Conservation (phyloP, 352 stramenopile species). For the Globisporangium solare region DNA sequence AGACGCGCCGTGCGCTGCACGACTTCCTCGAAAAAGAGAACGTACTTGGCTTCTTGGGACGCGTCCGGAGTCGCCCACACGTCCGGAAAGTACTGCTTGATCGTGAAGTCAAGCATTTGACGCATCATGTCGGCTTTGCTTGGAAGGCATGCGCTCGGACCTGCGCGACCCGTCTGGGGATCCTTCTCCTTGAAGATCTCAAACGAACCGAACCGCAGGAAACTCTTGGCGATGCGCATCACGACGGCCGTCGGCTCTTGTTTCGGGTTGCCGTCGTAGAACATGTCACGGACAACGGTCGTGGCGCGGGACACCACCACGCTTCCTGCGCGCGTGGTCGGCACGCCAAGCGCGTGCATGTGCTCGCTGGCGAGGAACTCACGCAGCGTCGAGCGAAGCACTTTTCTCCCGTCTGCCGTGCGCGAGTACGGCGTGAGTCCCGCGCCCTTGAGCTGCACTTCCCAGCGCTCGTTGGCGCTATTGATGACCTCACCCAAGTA, state of each 20-base stretch:
- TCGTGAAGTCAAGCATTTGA: conserved; percentile 79
- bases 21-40: conserved; percentile 60
- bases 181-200: conserved; percentile 92
- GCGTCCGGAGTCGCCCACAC: conserved; percentile 22
- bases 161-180: conserved; percentile 44
- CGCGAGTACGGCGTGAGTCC: conserved; percentile 95
- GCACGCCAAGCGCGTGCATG: conserved; percentile 93
- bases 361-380: conserved; percentile 97
- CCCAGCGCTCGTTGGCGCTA: conserved; percentile 57
- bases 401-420: conserved; percentile 91
- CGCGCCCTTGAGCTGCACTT: conserved; percentile 96
- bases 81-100: conserved; percentile 60
- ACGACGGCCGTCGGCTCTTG: conserved; percentile 83
- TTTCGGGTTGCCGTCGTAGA: conserved; percentile 80
- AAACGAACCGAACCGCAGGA: conserved; percentile 95
- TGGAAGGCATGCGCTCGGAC: conserved; percentile 61
- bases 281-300: conserved; percentile 78
- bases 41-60: conserved; percentile 20
- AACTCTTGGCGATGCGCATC: conserved; percentile 88
- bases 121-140: conserved; percentile 65
- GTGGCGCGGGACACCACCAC: conserved; percentile 70
- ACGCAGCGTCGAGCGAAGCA: conserved; percentile 90
- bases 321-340: conserved; percentile 90
- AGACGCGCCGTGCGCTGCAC: conserved; percentile 68
- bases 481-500: conserved; percentile 83